Conservation (phyloP, 192 early-diverging fungal species). For the Dimargaris xerosporica region DNA sequence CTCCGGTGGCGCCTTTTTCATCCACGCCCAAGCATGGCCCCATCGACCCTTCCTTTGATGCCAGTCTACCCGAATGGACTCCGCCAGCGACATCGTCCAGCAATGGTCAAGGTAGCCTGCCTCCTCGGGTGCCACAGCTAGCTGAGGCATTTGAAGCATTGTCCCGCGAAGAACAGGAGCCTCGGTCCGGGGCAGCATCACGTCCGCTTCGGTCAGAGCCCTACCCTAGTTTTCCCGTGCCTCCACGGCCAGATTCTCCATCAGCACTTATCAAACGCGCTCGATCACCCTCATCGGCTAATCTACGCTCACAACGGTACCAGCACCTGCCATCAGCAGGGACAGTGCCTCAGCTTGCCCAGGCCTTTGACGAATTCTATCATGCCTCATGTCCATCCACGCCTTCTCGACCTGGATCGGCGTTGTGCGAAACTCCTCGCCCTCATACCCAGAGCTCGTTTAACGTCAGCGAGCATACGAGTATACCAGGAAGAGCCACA, state of each 20-base stretch:
- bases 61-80: too few species aligned
- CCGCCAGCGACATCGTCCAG: too few species aligned
- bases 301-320: not conserved
- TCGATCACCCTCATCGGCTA: not conserved
- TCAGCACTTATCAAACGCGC: not conserved
- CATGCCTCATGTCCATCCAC: not conserved
- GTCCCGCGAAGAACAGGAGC: not conserved
- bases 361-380: constrained; percentile 3
- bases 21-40: too few species aligned
- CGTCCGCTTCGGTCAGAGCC: too few species aligned
- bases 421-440: not conserved
- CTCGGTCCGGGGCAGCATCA: too few species aligned
- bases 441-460: too few species aligned
- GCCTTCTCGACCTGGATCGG: not conserved
- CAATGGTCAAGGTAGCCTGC: too few species aligned
- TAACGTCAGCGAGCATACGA: too few species aligned
- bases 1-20: too few species aligned
- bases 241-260: not conserved
- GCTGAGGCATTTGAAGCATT: constrained; percentile 1
- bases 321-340: not conserved
- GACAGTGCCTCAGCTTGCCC: constrained; percentile 1
- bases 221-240: not conserved
- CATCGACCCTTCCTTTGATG: too few species aligned
- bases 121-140: not conserved
- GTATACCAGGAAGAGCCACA: too few species aligned